A percentile compares a stretch with the other conserved stretches of the same genome.
Evolutionary conservation across 192 early-diverging fungal genomes (phyloP).

Genomic region (Pilobolus umbonatus): DNA sequence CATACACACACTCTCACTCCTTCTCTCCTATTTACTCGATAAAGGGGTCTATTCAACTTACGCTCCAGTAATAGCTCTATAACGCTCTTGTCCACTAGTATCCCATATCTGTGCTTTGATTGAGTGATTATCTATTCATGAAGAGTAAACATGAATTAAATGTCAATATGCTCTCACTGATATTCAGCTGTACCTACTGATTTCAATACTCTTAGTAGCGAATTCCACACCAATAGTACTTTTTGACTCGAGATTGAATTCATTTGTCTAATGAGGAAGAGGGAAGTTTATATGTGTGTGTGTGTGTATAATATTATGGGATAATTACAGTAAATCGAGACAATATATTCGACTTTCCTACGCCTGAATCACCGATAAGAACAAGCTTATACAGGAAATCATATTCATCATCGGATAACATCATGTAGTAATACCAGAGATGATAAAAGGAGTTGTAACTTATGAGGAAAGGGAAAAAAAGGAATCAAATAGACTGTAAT

Average conservation of each 20-base stretch:
- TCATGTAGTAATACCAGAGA: constrained; percentile 4
- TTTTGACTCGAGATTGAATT: constrained; percentile 50
- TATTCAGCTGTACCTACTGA: constrained; percentile 21
- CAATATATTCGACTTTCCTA: constrained; percentile 52
- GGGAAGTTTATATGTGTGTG: neutral
- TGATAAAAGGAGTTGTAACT: neutral
- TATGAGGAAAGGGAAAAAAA: neutral
- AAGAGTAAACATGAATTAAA: constrained; percentile 6
- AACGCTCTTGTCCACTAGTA: constrained; percentile 89
- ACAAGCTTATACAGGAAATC: constrained; percentile 63
- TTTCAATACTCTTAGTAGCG: constrained; percentile 43
- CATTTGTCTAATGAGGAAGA: constrained; percentile 33
- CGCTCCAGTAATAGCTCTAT: constrained; percentile 77
- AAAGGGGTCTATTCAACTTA: constrained; percentile 19
- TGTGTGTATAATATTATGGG: neutral
- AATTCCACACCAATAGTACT: constrained; percentile 51
- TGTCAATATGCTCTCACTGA: neutral
- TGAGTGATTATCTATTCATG: constrained; percentile 33
- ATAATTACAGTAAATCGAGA: constrained; percentile 43
- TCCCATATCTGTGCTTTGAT: constrained; percentile 53
- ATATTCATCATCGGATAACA: constrained; percentile 50
- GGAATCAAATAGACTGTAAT: neutral
- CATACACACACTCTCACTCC: neutral
- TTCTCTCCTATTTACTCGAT: neutral
- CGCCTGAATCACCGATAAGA: constrained; percentile 58